Evolutionary conservation across 192 early-diverging fungal species (phyloP).

Genomic region (Backusella tuberculispora): DNA sequence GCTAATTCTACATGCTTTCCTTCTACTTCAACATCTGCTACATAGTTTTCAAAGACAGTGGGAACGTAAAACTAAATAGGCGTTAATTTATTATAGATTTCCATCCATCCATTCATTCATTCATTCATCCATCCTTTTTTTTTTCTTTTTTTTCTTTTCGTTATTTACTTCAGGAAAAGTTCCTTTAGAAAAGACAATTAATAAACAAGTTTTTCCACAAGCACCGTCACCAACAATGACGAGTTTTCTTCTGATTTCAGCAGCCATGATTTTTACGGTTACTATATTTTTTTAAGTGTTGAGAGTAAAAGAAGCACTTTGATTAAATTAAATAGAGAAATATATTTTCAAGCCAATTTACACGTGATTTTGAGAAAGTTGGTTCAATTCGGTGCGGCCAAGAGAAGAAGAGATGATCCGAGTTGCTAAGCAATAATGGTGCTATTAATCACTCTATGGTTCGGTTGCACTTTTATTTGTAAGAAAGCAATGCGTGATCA

Average conservation of each 20-base stretch:
- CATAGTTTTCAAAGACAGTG: slow-evolving; percentile 93
- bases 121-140: background rate
- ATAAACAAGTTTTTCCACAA: slow-evolving; percentile 88
- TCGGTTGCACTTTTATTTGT: too few relatives aligned
- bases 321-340: too few relatives aligned
- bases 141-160: slow-evolving; percentile 7
- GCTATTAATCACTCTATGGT: too few relatives aligned
- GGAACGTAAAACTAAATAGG: slow-evolving; percentile 66
- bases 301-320: too few relatives aligned
- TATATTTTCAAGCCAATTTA: too few relatives aligned
- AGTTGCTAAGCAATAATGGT: too few relatives aligned
- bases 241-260: slow-evolving; percentile 79
- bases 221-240: slow-evolving; percentile 93
- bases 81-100: too few relatives aligned
- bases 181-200: slow-evolving; percentile 82
- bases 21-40: slow-evolving; percentile 85
- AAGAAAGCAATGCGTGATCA: too few relatives aligned
- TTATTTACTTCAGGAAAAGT: slow-evolving; percentile 79
- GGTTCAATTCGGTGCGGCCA: too few relatives aligned
- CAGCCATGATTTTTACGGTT: background rate
- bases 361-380: too few relatives aligned
- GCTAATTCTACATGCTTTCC: slow-evolving; percentile 85
- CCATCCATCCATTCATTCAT: background rate
- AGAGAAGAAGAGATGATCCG: too few relatives aligned
- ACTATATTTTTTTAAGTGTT: background rate